Conservation (phyloP, 257 asterid species). For the Solanum lycopersicoides region DNA sequence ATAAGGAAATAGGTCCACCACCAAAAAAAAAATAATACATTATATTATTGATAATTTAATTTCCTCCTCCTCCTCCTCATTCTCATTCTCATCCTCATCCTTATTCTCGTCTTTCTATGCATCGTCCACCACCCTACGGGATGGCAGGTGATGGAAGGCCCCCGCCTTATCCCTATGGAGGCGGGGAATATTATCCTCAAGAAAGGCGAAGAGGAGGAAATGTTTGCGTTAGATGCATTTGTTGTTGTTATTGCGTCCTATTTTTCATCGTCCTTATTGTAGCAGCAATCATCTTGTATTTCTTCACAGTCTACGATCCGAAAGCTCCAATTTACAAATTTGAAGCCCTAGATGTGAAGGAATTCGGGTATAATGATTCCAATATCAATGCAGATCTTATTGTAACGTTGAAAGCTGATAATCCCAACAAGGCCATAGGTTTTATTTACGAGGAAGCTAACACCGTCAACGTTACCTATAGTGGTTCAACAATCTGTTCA, state of each 20-base stretch:
- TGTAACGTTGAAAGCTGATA: slow-evolving; percentile 24
- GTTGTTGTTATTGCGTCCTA: slow-evolving; percentile 35
- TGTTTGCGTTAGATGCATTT: slow-evolving; percentile 21
- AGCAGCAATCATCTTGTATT: background rate
- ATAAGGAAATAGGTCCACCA: background rate
- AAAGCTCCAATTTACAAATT: slow-evolving; percentile 27
- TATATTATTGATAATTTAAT: background rate
- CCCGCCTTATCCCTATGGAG: slow-evolving; percentile 15
- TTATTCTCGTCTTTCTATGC: background rate
- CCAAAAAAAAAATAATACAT: background rate
- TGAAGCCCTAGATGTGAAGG: slow-evolving; percentile 17
- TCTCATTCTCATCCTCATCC: background rate
- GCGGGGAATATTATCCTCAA: background rate
- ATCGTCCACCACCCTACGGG: slow-evolving; percentile 22
- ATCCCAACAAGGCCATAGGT: slow-evolving; percentile 32
- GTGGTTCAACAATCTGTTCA: slow-evolving; percentile 13
- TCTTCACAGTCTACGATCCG: slow-evolving; percentile 24
- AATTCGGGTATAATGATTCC: slow-evolving; percentile 22
- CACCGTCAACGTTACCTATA: slow-evolving; percentile 13
- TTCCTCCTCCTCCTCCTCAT: background rate
- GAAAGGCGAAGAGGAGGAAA: background rate
- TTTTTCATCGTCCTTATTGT: slow-evolving; percentile 19
- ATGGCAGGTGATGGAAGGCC: slow-evolving; percentile 6
- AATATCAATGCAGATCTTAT: slow-evolving; percentile 22
- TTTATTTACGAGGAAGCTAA: slow-evolving; percentile 27